phyloP scores from a whole-genome alignment of 73 alveolate genomes.

The Breviolum minutum region DNA sequence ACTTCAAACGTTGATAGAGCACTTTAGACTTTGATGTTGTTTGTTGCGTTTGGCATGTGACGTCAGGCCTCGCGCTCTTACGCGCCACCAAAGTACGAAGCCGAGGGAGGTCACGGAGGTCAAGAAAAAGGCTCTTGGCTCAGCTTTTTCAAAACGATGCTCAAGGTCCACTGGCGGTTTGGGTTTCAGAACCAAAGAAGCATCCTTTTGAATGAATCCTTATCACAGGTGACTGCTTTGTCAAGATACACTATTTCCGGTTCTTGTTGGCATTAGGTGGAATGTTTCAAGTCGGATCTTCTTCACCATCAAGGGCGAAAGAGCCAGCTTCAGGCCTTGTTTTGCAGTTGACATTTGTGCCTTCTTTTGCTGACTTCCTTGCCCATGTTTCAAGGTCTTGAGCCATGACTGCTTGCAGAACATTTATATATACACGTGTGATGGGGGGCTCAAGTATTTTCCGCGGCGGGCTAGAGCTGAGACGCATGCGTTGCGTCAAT shows the following conservation, averaged over 20 bases:
- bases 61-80: slow-evolving; percentile 18
- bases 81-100: neutral
- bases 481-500: slow-evolving; percentile 1
- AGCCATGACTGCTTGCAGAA: neutral
- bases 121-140: neutral
- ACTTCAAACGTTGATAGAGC: too few species aligned
- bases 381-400: neutral
- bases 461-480: neutral
- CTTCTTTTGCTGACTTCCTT: neutral
- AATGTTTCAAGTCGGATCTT: slow-evolving; percentile 6
- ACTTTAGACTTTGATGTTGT: too few species aligned
- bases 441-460: neutral
- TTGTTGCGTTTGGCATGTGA: too few species aligned
- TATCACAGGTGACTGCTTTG: too few species aligned
- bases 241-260: too few species aligned
- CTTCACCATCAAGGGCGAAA: neutral
- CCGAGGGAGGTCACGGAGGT: too few species aligned
- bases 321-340: neutral
- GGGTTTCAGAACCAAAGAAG: too few species aligned
- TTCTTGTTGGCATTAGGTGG: neutral
- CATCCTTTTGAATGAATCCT: too few species aligned
- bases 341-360: neutral
- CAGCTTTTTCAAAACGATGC: neutral
- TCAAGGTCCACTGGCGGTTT: too few species aligned
- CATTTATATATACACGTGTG: neutral